phyloP scores from a whole-genome alignment of 164 flowering plant genomes.

The Magnolia sinica region DNA sequence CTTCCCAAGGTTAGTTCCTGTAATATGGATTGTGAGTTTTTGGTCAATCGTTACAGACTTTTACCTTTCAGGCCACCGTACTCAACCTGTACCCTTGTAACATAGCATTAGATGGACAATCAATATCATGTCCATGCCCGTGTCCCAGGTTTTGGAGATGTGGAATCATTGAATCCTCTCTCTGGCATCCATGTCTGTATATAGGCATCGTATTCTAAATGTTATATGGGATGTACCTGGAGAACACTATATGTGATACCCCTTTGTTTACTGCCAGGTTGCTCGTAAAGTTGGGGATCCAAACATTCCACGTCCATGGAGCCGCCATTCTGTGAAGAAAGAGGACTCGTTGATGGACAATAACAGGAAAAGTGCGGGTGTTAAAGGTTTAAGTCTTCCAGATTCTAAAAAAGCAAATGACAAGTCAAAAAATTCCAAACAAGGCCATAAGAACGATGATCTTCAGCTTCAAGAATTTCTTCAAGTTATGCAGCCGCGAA shows the following conservation, averaged over 20 bases:
- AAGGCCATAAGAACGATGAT: constrained; percentile 42
- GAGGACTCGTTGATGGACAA: constrained; percentile 29
- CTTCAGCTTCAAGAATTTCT: constrained; percentile 79
- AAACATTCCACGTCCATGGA: constrained; percentile 86
- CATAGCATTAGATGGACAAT: not conserved
- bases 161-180: not conserved
- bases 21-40: too few relatives aligned
- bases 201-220: not conserved
- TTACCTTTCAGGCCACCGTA: not conserved
- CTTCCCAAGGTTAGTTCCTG: too few relatives aligned
- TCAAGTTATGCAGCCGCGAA: constrained; percentile 76
- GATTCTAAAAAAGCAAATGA: constrained; percentile 23
- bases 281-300: constrained; percentile 88
- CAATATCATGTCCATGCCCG: not conserved
- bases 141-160: not conserved
- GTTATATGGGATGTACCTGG: not conserved
- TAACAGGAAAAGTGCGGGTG: constrained; percentile 17
- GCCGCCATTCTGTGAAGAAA: constrained; percentile 59
- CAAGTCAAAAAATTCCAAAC: constrained; percentile 25
- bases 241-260: not conserved
- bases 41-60: not conserved
- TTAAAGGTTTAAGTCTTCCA: constrained; percentile 16
- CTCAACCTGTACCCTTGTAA: not conserved
- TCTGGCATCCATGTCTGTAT: not conserved
- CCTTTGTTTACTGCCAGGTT: constrained; percentile 33